These are phyloP conservation scores for Pseudozyma thailandica DNA, from an alignment of 1,284 basidiomycete genomes.

Conservation along the genomic window DNA sequence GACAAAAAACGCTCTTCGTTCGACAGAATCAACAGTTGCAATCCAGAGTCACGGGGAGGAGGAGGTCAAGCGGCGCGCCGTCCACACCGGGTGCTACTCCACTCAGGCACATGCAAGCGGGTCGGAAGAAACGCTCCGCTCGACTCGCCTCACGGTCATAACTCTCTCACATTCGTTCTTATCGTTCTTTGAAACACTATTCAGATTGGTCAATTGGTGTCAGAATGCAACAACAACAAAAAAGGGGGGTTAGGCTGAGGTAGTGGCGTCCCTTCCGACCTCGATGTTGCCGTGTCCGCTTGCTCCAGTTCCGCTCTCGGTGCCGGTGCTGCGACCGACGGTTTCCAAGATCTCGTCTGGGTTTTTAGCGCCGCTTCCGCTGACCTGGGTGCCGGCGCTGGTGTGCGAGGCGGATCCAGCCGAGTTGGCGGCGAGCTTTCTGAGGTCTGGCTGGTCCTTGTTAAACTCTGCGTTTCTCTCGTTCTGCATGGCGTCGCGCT, in stretches of 20 bases:
- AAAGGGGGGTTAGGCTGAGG: conserved; percentile 14
- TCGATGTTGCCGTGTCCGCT: conserved; percentile 14
- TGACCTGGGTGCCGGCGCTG: neutral
- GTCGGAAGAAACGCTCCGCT: conserved; percentile 24
- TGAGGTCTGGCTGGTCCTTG: conserved; percentile 25
- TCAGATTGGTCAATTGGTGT: neutral
- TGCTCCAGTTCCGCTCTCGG: conserved; percentile 34
- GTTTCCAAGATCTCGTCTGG: conserved; percentile 27
- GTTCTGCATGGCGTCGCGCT: conserved; percentile 32
- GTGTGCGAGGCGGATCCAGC: conserved; percentile 13
- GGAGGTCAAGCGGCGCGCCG: conserved; percentile 1
- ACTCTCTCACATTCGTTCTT: neutral
- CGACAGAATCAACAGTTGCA: conserved; percentile 27
- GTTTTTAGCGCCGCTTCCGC: conserved; percentile 7
- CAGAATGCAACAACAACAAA: too few species aligned
- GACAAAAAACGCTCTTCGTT: conserved; percentile 34
- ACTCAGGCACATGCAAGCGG: neutral
- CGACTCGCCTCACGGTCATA: conserved; percentile 1
- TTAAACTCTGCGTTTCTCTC: conserved; percentile 30
- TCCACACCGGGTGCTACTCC: neutral
- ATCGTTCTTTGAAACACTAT: neutral
- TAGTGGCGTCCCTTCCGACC: conserved; percentile 26
- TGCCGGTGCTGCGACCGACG: conserved; percentile 22
- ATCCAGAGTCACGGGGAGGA: conserved; percentile 20
- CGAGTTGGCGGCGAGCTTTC: conserved; percentile 23